phyloP scores from a whole-genome alignment of 139 green algal genomes.

The Chlorella sp. region DNA sequence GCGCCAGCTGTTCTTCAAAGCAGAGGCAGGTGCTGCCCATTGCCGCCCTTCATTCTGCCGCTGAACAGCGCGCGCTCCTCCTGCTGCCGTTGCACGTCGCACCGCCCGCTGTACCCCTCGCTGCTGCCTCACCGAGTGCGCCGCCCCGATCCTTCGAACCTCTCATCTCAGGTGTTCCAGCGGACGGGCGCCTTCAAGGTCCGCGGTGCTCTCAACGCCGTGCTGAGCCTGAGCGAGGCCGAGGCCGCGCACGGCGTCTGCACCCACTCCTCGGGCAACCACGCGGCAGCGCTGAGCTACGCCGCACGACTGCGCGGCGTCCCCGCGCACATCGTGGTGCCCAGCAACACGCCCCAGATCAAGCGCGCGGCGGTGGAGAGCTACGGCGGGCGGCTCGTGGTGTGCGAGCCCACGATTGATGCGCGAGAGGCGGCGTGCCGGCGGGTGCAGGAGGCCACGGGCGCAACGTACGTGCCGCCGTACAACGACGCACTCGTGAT shows the following conservation, averaged over 20 bases:
- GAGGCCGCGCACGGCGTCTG: conserved; percentile 55
- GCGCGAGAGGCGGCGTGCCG: conserved; percentile 53
- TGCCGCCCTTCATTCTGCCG: too few species aligned
- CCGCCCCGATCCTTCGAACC: too few species aligned
- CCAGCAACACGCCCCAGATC: conserved; percentile 56
- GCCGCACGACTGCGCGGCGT: conserved; percentile 63
- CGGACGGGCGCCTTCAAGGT: conserved; percentile 72
- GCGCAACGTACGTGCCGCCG: conserved; percentile 71
- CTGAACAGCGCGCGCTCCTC: too few species aligned
- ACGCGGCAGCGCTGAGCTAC: conserved; percentile 60
- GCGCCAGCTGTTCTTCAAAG: conserved; percentile 69
- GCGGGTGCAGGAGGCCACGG: conserved; percentile 51
- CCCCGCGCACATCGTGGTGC: conserved; percentile 77
- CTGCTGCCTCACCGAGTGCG: too few species aligned
- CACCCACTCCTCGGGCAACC: conserved; percentile 76
- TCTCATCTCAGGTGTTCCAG: too few species aligned
- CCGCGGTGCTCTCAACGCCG: conserved; percentile 69
- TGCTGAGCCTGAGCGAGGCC: conserved; percentile 58
- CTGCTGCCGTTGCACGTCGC: too few species aligned
- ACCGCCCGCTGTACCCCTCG: too few species aligned
- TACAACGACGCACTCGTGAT: conserved; percentile 80
- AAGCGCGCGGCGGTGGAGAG: conserved; percentile 67
- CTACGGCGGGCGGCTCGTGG: conserved; percentile 60
- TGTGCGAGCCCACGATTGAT: conserved; percentile 71
- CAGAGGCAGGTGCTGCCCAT: too few species aligned